Evolutionary conservation across 805 yeast genomes (phyloP).

Genomic region (Starmerella etchellsii): DNA sequence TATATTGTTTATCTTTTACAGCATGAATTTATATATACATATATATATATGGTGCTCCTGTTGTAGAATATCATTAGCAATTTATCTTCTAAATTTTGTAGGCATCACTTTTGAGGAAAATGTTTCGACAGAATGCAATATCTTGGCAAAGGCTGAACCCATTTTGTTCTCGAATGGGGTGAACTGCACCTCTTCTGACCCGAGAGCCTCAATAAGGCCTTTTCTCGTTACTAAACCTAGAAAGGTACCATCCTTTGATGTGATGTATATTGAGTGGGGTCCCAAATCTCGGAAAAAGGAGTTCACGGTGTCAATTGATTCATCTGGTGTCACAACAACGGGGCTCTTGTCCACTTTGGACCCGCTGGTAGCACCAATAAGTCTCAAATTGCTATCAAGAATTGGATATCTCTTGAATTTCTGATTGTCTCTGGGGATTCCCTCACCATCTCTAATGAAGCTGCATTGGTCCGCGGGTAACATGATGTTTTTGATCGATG

Average conservation of each 20-base stretch:
- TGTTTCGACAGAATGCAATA: not conserved
- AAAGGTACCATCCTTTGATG: conserved; percentile 43
- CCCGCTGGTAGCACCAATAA: conserved; percentile 26
- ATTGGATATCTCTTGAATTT: conserved; percentile 28
- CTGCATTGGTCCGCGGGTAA: conserved; percentile 26
- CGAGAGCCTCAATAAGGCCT: conserved; percentile 44
- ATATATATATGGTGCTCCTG: too few relatives aligned
- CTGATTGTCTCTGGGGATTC: not conserved
- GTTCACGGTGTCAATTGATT: conserved; percentile 47
- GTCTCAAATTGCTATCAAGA: conserved; percentile 23
- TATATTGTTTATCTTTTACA: too few relatives aligned
- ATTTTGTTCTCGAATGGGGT: conserved; percentile 1
- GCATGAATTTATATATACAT: too few relatives aligned
- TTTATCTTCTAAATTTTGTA: not conserved
- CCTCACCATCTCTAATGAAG: conserved; percentile 15
- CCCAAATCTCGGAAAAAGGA: conserved; percentile 69
- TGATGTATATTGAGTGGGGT: conserved; percentile 56
- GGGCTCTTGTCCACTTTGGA: conserved; percentile 34
- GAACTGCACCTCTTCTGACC: not conserved
- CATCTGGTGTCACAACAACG: conserved; percentile 39
- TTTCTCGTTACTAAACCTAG: conserved; percentile 73
- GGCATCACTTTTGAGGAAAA: not conserved
- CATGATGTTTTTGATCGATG: conserved; percentile 48
- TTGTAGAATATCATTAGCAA: too few relatives aligned
- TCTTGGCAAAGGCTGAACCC: too few relatives aligned